Evolutionary conservation across 352 stramenopile genomes (phyloP), one percentile per base, ranked within the genome.

Genomic region (Peronosclerospora sorghi): DNA sequence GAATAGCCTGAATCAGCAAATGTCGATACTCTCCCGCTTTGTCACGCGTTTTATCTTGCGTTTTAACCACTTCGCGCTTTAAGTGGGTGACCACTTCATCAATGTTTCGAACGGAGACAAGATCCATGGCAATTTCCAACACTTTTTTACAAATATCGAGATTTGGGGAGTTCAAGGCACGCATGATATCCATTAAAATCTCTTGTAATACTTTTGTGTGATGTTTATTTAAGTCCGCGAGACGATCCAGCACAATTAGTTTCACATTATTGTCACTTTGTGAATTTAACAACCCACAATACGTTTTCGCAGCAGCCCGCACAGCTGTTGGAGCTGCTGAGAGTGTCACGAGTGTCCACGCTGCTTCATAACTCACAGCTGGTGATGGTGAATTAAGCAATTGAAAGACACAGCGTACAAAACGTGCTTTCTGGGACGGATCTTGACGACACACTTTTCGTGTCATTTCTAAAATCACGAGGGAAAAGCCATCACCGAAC

Each of bases 181-280:
- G 81, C 59, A 99, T 83, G 45, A 99, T 98, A 59, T 99, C 97
- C 94, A 99, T 98, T 41, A 99, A 68, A 26, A 98, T 85, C 56
- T 99, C 96, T 67, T 99, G 95, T 24, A 98, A 55, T 50, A 98
- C 83, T 74, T 98, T 98, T 18, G 80, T 86, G 51, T 96, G 86
- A 55, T 97, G 91, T 59, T 97, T 96, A 65, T 97, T 97, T n/a
- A 99, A 74, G 35, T 95, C 87, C 15, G 87, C 87, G 9, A 99
- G 75, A 4, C 96, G 86, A 55, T 99, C 96, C 14, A 99, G 75
- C 29, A 99, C 93, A 67, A 99, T 99, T 10, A 99, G 80, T 73
- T 99, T 99, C 38, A 99, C 94, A 56, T 99, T 99, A 70, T 99
- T 99, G 69, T 99, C 97, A 63, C 95, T 98, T 65, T 98, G 93